Evolutionary conservation across 2,329 filamentous ascomycete genomes (phyloP).

Genomic region (Shiraia bambusicola): DNA sequence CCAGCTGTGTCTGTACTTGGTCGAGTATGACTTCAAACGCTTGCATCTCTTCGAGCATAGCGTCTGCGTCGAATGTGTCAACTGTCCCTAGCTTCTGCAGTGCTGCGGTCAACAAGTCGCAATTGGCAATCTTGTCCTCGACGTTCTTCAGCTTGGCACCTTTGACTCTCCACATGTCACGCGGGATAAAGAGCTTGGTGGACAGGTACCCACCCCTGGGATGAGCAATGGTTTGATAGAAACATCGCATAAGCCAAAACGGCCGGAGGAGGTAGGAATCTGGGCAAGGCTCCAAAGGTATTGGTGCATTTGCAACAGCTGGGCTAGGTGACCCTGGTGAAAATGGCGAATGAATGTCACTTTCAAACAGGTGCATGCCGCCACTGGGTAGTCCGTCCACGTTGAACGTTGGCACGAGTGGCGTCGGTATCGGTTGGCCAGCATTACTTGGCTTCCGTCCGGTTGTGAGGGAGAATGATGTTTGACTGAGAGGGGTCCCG

Average conservation of each 20-base stretch:
- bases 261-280: conserved; percentile 86
- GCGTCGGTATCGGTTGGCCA: conserved; percentile 69
- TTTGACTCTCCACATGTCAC: conserved; percentile 91
- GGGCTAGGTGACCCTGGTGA: conserved; percentile 67
- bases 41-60: conserved; percentile 92
- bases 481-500: conserved; percentile 70
- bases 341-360: conserved; percentile 69
- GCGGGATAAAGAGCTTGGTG: conserved; percentile 85
- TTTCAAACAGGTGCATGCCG: conserved; percentile 81
- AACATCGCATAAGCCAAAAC: conserved; percentile 95
- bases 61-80: conserved; percentile 87
- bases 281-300: conserved; percentile 86
- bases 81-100: conserved; percentile 79
- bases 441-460: conserved; percentile 52
- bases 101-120: conserved; percentile 86
- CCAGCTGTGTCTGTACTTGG: conserved; percentile 73
- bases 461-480: conserved; percentile 60
- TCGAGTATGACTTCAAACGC: conserved; percentile 81
- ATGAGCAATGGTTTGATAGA: conserved; percentile 90
- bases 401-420: conserved; percentile 64
- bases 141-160: conserved; percentile 88
- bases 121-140: conserved; percentile 91
- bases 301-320: conserved; percentile 65
- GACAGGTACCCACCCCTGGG: conserved; percentile 90
- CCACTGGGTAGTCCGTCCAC: conserved; percentile 60